Evolutionary conservation across 805 yeast species (phyloP), one percentile per base, ranked within the genome.

Genomic region (Kodamaea jinghongensis): DNA sequence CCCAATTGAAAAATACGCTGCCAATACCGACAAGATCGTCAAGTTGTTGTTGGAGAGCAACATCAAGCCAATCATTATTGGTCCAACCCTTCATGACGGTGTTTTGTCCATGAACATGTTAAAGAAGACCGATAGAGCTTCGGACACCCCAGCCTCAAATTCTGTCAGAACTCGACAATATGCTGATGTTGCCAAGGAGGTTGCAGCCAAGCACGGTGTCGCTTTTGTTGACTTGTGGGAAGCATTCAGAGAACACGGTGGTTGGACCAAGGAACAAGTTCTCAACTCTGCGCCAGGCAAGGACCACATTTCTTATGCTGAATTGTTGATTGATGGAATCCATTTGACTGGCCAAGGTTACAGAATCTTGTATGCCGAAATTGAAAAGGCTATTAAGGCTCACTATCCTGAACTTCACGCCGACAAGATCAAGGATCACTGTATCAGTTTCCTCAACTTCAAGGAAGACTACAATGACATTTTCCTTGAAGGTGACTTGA

Each of bases 201-300:
- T 82, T 8, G 79, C 87, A 1, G 38, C 42, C 2, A 60, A 63
- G 13, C 54, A 64, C n/a, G 49, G 63, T 0, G 72, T 83, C 0
- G 83, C 89, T 1, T 78, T 76, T 41, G 67, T 87, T 2, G 75
- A 83, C 46, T 52, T 83, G 23, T 73, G 78, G 66, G 43, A 61
- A 2, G 63, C 63, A 1, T 73, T 82, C 45, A 47, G 58, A 33
- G 42, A 47, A 16, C 54, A 55, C 15, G 56, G 65, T 3, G 63
- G 58, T 3, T 56, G 62, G 36, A 61, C 67, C 2, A 58, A 60
- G 3, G 70, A 70, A 5, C 65, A 67, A 1, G 49, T 76, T 6
- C 51, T 78, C 16, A 28, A 34, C 4, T 34, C 38, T 14, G 26
- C 31, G 2, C 15, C 31, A 10, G 11, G 20, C 9, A 15, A 6